Evolutionary conservation across 2,329 filamentous ascomycete genomes (phyloP).

Genomic region (Leptographium flavum): DNA sequence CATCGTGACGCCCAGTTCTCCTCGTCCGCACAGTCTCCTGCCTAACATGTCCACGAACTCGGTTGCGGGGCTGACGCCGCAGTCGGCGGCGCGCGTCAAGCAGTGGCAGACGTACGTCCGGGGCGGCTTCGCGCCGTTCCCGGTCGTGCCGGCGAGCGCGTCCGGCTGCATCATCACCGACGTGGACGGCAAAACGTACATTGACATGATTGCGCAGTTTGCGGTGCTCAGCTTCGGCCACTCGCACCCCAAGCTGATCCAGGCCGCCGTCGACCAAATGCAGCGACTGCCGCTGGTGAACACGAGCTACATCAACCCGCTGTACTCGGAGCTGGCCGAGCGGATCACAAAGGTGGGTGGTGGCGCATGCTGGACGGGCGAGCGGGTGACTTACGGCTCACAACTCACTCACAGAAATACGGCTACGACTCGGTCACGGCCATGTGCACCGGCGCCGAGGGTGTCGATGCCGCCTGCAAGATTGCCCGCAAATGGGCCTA

Average conservation of each 20-base stretch:
- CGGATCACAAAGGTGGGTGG: background rate
- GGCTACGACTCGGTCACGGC: background rate
- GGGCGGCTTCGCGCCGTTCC: conserved; percentile 3
- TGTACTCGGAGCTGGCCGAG: conserved; percentile 1
- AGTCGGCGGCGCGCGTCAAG: background rate
- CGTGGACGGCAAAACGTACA: conserved; percentile 3
- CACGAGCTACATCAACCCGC: conserved; percentile 4
- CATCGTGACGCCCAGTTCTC: too few species aligned
- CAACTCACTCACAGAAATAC: background rate
- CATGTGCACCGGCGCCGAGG: conserved; percentile 3
- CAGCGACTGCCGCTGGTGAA: background rate
- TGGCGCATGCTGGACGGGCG: background rate
- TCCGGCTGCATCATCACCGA: background rate
- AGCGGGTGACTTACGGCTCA: background rate
- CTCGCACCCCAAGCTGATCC: conserved; percentile 2
- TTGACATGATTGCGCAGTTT: conserved; percentile 2
- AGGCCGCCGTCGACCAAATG: conserved; percentile 2
- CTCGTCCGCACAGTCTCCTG: too few species aligned
- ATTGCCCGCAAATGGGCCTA: conserved; percentile 3
- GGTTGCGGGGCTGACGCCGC: background rate
- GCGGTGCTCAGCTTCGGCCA: conserved; percentile 2
- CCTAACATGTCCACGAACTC: conserved; percentile 1
- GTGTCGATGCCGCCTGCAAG: background rate
- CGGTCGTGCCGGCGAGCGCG: background rate
- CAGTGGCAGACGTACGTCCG: conserved; percentile 1